Evolutionary conservation across 164 flowering plant genomes (phyloP).

Genomic region (grape (Vitis vinifera)): ASM3070453v1 NC_081818.1:26605001-26605500

Average conservation of each 20-base stretch:
- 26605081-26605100: slow-evolving; percentile 39
- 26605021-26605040: not conserved
- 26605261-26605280: not conserved
- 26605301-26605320: slow-evolving; percentile 28
- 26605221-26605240: not conserved
- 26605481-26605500: too few species aligned
- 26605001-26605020: not conserved
- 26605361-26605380: not conserved
- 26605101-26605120: slow-evolving; percentile 42
- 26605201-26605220: not conserved
- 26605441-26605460: too few species aligned
- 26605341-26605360: slow-evolving; percentile 21
- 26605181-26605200: not conserved
- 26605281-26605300: slow-evolving; percentile 57
- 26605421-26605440: too few species aligned
- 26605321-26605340: slow-evolving; percentile 29
- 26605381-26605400: not conserved
- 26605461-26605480: too few species aligned
- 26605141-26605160: slow-evolving; percentile 65
- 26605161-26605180: slow-evolving; percentile 63
- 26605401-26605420: not conserved
- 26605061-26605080: slow-evolving; percentile 35
- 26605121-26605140: slow-evolving; percentile 42
- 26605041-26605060: slow-evolving; percentile 4
- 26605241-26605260: not conserved